Evolutionary conservation across 495 filamentous ascomycete species (phyloP).

Genomic region (Penicillium diatomitis): DNA sequence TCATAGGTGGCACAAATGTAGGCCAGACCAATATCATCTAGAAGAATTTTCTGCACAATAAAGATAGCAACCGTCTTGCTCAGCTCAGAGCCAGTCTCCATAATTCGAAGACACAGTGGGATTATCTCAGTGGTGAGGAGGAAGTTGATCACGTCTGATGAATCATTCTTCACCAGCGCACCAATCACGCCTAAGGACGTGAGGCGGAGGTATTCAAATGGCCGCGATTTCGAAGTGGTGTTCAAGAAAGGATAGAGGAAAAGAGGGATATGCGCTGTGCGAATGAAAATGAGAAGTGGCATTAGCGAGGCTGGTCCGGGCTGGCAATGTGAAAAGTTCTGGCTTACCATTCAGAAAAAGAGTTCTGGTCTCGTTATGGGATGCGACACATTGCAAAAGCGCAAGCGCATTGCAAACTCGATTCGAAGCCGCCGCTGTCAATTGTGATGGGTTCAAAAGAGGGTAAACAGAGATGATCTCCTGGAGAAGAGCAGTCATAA

Average conservation of each 20-base stretch:
- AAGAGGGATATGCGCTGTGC: conserved; percentile 88
- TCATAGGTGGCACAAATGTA: conserved; percentile 99
- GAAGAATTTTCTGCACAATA: conserved; percentile 98
- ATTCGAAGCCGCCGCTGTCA: conserved; percentile 94
- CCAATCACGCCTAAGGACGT: conserved; percentile 98
- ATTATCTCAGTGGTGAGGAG: conserved; percentile 98
- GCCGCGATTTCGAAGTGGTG: conserved; percentile 95
- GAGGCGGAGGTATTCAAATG: conserved; percentile 95
- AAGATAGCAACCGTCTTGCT: conserved; percentile 99
- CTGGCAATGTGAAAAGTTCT: no score
- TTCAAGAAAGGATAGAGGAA: conserved; percentile 99
- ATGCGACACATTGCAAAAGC: conserved; percentile 93
- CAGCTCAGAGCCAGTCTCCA: conserved; percentile 97
- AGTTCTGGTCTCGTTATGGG: conserved; percentile 89
- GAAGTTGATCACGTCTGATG: conserved; percentile 97
- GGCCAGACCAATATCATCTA: conserved; percentile 93
- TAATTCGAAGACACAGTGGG: conserved; percentile 92
- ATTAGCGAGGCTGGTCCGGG: not conserved
- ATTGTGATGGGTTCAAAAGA: conserved; percentile 87
- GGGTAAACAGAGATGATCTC: conserved; percentile 99
- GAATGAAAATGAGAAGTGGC: conserved; percentile 1
- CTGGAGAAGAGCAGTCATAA: conserved; percentile 95
- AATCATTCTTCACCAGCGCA: conserved; percentile 97
- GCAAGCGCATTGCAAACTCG: conserved; percentile 96
- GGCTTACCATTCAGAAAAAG: conserved; percentile 80